Conservation (phyloP, 441 rosid species). For the Isatis lusitanica region DNA sequence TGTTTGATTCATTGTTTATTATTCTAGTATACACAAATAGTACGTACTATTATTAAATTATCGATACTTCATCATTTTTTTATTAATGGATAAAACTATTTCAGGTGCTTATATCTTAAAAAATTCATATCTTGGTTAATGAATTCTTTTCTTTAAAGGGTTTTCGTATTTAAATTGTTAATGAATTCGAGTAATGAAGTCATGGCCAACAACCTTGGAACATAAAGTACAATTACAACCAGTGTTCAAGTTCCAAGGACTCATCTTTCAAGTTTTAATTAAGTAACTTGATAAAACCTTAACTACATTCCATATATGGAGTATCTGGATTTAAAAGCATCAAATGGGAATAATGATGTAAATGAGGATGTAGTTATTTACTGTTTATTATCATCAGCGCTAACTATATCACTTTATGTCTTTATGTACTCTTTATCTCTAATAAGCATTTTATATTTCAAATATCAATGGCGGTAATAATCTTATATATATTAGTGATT, state of each 20-base stretch:
- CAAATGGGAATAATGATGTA: conserved; percentile 2
- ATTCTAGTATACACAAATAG: background rate
- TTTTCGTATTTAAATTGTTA: no score
- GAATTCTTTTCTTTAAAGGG: no score
- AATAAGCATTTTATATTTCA: no score
- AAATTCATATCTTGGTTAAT: background rate
- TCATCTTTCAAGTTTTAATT: conserved; percentile 17
- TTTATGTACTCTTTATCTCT: no score
- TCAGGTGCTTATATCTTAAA: background rate
- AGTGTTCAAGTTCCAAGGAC: conserved; percentile 38
- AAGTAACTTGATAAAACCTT: background rate
- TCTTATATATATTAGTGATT: no score
- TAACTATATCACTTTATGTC: no score
- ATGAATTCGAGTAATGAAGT: conserved; percentile 8
- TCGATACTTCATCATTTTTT: background rate
- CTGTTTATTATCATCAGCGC: no score
- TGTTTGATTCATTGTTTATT: background rate
- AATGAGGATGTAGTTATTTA: background rate
- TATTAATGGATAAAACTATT: background rate
- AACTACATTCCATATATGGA: background rate
- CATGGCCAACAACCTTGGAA: conserved; percentile 38
- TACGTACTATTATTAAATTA: background rate
- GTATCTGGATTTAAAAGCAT: background rate
- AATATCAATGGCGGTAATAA: no score
- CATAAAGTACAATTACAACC: conserved; percentile 22